Evolutionary conservation across 1,139 yeast genomes (phyloP).

Genomic region (Spathaspora sp.): DNA sequence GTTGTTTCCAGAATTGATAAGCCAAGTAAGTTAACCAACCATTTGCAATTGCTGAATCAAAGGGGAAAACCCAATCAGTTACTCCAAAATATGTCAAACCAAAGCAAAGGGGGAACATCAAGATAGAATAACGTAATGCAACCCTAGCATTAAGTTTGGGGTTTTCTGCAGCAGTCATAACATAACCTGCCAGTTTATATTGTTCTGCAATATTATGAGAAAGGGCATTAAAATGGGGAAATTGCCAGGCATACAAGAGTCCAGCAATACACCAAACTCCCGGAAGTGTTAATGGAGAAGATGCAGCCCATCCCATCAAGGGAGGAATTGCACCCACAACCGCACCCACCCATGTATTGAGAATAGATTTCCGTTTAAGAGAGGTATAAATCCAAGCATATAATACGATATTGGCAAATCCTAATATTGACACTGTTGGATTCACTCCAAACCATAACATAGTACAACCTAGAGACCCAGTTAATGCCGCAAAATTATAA

Average conservation of each 20-base stretch:
- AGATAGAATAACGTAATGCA: constrained; percentile 79
- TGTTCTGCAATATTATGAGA: constrained; percentile 87
- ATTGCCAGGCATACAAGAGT: constrained; percentile 94
- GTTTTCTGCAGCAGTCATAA: constrained; percentile 93
- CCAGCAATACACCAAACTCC: constrained; percentile 96
- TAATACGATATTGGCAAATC: constrained; percentile 71
- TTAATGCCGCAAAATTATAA: constrained; percentile 68
- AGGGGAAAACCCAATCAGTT: constrained; percentile 77
- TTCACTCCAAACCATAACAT: constrained; percentile 81
- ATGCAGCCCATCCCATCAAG: constrained; percentile 99
- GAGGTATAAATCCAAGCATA: constrained; percentile 93
- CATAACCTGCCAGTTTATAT: constrained; percentile 89
- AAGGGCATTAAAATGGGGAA: constrained; percentile 93
- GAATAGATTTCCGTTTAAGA: constrained; percentile 75
- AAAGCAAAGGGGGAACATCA: constrained; percentile 91
- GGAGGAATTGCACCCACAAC: constrained; percentile 98
- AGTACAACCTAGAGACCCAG: constrained; percentile 71
- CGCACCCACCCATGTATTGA: constrained; percentile 98
- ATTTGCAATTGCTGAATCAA: constrained; percentile 80
- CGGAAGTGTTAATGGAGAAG: constrained; percentile 76
- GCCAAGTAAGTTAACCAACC: constrained; percentile 85
- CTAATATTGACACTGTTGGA: constrained; percentile 77
- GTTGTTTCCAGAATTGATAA: constrained; percentile 81
- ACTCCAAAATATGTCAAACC: constrained; percentile 78
- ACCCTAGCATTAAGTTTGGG: constrained; percentile 93